Base-by-base conservation (phyloP, 805 yeast genomes). In the Candida morakotiae region DNA sequence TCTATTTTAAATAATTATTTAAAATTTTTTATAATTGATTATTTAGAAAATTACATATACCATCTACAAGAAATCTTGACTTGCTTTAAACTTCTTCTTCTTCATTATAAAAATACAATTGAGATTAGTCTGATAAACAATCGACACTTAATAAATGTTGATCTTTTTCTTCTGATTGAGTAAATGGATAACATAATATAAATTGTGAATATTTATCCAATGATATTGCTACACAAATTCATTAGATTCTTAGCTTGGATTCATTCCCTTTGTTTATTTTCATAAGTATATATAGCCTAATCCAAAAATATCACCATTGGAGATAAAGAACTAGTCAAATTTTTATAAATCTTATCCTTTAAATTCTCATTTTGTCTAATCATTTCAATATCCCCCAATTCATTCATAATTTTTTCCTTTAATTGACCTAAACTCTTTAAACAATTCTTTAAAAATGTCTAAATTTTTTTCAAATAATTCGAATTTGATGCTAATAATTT, bases 401-500 rank as follows among this genome's bases (percentile, higher is more conserved):
- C 43, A 9, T 38, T 35, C 6, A 41, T 44, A 3, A 51, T 43
- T 24, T 54, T 48, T 26, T 49, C 53, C 31, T 58, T 58, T 19
- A 67, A 51, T 16, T 52, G 54, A 2, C 40, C 36, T 26, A 67
- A 48, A 17, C 54, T 52, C 11, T 45, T 45, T 30, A 60, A 59
- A 43, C 70, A 64, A 40, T 52, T 56, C 34, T 59, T 65, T 35
- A 67, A 52, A 28, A 59, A 61, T 6, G 57, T 45, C 28, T 57
- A 67, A 11, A 67, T 43, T 41, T 61, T 64, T 42, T 62, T 62
- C 31, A 67, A 49, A 40, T 63, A 67, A 11, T 35, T 55, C 2
- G 71, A 67, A 38, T 62, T 65, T 37, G 55, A 58, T 5, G 64
- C 68, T 35, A 51, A 55, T 0, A 67, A 40, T 34, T 60, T 56